Percentiles rank a stretch among this genome's conserved stretches.
Evolutionary conservation across 1,284 basidiomycete species (phyloP).

Genomic region (Meripilus lineatus): DNA sequence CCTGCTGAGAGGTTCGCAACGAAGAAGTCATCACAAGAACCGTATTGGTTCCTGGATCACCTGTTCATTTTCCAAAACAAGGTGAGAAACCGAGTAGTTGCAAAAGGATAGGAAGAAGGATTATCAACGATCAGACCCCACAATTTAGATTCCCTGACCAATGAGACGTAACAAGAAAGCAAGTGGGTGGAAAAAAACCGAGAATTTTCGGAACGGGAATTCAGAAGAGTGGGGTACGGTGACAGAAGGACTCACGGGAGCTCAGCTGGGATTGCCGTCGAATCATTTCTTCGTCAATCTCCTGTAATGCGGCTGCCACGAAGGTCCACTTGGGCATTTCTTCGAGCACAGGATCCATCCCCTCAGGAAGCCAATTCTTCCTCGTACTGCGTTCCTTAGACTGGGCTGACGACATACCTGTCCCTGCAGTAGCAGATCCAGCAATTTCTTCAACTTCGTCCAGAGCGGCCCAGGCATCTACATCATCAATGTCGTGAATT

Average conservation of each 20-base stretch:
- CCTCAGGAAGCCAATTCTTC: constrained; percentile 67
- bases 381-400: too few relatives aligned
- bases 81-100: too few relatives aligned
- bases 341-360: constrained; percentile 85
- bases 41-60: constrained; percentile 64
- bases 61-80: constrained; percentile 25
- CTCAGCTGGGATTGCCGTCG: constrained; percentile 43
- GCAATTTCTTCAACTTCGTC: constrained; percentile 51
- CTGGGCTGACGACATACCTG: background rate
- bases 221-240: background rate
- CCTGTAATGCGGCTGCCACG: constrained; percentile 80
- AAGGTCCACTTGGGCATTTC: constrained; percentile 95
- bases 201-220: too few relatives aligned
- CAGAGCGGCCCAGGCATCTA: constrained; percentile 68
- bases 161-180: too few relatives aligned
- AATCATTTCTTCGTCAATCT: constrained; percentile 88
- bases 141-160: too few relatives aligned
- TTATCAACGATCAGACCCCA: too few relatives aligned
- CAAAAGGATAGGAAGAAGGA: too few relatives aligned
- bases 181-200: too few relatives aligned
- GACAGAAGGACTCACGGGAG: constrained; percentile 16
- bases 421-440: background rate
- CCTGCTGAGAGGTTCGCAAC: constrained; percentile 65
- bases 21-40: constrained; percentile 90
- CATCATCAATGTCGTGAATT: constrained; percentile 42